These are phyloP conservation scores for Zymoseptoria crescenta DNA, from an alignment of 2,329 filamentous ascomycete species.

Conservation along the genomic window DNA sequence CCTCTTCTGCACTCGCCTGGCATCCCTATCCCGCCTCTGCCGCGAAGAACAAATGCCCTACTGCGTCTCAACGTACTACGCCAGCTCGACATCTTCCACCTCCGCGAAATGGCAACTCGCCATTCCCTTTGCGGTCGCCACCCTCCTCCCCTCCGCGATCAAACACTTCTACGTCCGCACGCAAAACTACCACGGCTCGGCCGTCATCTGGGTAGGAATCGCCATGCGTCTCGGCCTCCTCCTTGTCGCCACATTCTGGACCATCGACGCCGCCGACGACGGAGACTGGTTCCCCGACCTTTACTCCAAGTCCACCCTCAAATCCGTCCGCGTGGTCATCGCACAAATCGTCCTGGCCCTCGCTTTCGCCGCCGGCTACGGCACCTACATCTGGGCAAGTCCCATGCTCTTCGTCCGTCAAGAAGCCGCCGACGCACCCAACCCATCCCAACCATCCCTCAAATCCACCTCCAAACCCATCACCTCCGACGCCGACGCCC, in stretches of 20 bases:
- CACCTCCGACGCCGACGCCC: conserved; percentile 25
- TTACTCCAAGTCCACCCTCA: conserved; percentile 52
- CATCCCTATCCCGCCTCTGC: conserved; percentile 85
- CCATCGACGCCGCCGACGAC: conserved; percentile 81
- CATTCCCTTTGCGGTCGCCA: conserved; percentile 67
- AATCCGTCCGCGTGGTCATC: conserved; percentile 65
- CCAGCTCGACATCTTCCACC: conserved; percentile 82
- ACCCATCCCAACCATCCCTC: background rate
- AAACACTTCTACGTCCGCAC: conserved; percentile 75
- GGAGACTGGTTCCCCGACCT: conserved; percentile 65
- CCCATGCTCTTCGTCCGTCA: conserved; percentile 69
- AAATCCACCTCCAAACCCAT: conserved; percentile 19
- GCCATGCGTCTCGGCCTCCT: conserved; percentile 69
- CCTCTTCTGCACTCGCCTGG: conserved; percentile 65
- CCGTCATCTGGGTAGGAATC: conserved; percentile 74
- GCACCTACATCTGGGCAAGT: conserved; percentile 77
- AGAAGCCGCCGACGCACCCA: conserved; percentile 23
- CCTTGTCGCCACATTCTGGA: conserved; percentile 75
- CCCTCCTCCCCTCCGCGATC: conserved; percentile 65
- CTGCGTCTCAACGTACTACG: conserved; percentile 92
- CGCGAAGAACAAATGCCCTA: conserved; percentile 98
- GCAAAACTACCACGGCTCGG: conserved; percentile 78
- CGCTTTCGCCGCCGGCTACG: conserved; percentile 73
- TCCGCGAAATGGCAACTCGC: conserved; percentile 82
- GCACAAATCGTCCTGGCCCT: conserved; percentile 75